A percentile compares a stretch with the other conserved stretches of the same genome.
These are phyloP conservation scores for Polyporus arcularius DNA, from an alignment of 768 basidiomycete genomes.

Conservation along the genomic window DNA sequence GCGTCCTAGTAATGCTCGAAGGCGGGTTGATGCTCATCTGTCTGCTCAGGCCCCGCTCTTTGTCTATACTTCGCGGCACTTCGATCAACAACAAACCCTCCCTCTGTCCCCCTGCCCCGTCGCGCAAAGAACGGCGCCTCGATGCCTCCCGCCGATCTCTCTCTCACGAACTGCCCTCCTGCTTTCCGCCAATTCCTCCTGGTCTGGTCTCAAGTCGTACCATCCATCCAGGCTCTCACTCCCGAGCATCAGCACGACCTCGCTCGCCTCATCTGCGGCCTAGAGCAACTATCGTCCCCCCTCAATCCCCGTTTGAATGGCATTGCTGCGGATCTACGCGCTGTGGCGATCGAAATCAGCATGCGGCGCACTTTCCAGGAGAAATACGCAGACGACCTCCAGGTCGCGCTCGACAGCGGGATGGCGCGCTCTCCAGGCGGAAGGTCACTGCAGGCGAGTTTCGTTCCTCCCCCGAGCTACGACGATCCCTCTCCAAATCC, in stretches of 20 bases:
- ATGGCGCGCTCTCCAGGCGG: slow-evolving; percentile 22
- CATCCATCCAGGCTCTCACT: slow-evolving; percentile 58
- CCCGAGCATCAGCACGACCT: slow-evolving; percentile 80
- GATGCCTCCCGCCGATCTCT: slow-evolving; percentile 56
- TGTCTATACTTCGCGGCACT: slow-evolving; percentile 86
- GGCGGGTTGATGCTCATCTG: neutral
- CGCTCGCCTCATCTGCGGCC: slow-evolving; percentile 74
- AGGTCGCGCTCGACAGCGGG: slow-evolving; percentile 77
- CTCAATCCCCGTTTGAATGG: slow-evolving; percentile 47
- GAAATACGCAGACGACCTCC: slow-evolving; percentile 70
- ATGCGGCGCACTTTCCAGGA: slow-evolving; percentile 84
- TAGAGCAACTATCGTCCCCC: slow-evolving; percentile 45
- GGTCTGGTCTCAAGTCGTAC: slow-evolving; percentile 72
- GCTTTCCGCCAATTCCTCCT: slow-evolving; percentile 67
- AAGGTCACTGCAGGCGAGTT: slow-evolving; percentile 50
- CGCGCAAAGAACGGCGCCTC: slow-evolving; percentile 36
- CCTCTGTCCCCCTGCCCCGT: slow-evolving; percentile 79
- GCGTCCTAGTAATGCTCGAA: slow-evolving; percentile 15
- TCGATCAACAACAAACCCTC: slow-evolving; percentile 71
- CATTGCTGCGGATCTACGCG: slow-evolving; percentile 79
- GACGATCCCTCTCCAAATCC: slow-evolving; percentile 29
- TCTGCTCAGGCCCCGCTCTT: slow-evolving; percentile 64
- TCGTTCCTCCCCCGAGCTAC: slow-evolving; percentile 73
- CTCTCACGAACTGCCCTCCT: slow-evolving; percentile 67
- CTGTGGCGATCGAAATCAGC: slow-evolving; percentile 85